Evolutionary conservation across 73 alveolate genomes (phyloP), one percentile per base, ranked within the genome.

Genomic region (Loxodes magnus): DNA sequence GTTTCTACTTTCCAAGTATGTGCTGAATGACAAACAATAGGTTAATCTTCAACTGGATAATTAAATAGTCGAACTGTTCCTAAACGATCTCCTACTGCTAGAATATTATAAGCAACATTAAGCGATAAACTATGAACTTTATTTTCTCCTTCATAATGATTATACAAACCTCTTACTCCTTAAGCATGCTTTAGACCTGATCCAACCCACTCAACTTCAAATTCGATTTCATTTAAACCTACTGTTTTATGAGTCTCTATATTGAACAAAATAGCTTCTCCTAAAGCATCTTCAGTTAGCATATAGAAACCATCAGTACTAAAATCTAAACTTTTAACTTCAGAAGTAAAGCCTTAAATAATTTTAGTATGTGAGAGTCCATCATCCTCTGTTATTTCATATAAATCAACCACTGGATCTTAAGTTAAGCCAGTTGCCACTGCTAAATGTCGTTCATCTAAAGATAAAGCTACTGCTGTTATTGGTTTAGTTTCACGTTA

Each of bases 201-300:
- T 33, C 92, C 92, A 56, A 81, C 71, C 97, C 93, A 81, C 60
- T 86, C 97, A 20, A 86, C 48, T 38, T 86, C 97, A 62, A 86
- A 86, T 31, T 77, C 82, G 10, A 77, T 44, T n/a, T 78, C 74
- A 37, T 77, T 77, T 9, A 71, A 61, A 43, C 75, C 46, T 28
- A 71, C 63, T 25, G 56, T 51, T 24, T 81, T 62, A 43, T 63
- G 71, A 27, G 84, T 71, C 35, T 77, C 84, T 24, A 77, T 63
- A 38, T 77, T 85, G 21, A 77, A 77, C 10, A 71, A 60, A 36
- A 71, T 31, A n/a, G 64, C 73, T 29, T 77, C 85, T 3, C 82
- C 82, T 10, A 77, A 43, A 31, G 69, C 64, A 42, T 77, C 91
- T 33, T 77, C 85, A 46, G 85, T 71, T 41, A 69, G 63, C 16